These are phyloP conservation scores for Lagenidium giganteum DNA, from an alignment of 352 stramenopile genomes.

Conservation along the genomic window DNA sequence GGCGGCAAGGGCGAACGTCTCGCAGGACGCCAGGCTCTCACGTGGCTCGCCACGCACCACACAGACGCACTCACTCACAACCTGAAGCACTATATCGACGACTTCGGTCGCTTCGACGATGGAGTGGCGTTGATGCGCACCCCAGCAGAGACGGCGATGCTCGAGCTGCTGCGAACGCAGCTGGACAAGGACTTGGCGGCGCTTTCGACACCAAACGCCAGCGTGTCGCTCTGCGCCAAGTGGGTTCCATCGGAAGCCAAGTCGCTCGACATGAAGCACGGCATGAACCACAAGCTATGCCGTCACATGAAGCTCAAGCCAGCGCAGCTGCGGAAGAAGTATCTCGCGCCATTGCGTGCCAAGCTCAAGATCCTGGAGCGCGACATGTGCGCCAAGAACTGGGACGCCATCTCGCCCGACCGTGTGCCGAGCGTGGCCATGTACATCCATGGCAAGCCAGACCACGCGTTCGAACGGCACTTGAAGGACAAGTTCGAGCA, in stretches of 20 bases:
- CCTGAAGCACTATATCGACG: constrained; percentile 29
- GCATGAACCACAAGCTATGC: constrained; percentile 47
- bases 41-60: constrained; percentile 28
- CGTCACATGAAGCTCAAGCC: constrained; percentile 33
- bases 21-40: constrained; percentile 28
- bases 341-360: constrained; percentile 34
- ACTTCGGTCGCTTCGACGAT: constrained; percentile 51
- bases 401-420: constrained; percentile 35
- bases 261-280: constrained; percentile 36
- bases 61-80: constrained; percentile 33
- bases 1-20: constrained; percentile 44
- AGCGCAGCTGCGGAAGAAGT: constrained; percentile 36
- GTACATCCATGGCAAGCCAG: constrained; percentile 36
- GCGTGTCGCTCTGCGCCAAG: constrained; percentile 45
- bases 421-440: constrained; percentile 39
- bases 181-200: constrained; percentile 23
- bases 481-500: constrained; percentile 25
- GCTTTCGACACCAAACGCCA: constrained; percentile 5
- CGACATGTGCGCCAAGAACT: constrained; percentile 43
- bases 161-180: constrained; percentile 30
- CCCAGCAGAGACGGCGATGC: constrained; percentile 25
- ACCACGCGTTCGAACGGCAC: constrained; percentile 33
- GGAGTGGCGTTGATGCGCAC: constrained; percentile 34
- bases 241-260: constrained; percentile 60
- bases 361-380: constrained; percentile 36